Evolutionary conservation across 371 early-diverging fungal species (phyloP).

Genomic region (Mycotypha africana): DNA sequence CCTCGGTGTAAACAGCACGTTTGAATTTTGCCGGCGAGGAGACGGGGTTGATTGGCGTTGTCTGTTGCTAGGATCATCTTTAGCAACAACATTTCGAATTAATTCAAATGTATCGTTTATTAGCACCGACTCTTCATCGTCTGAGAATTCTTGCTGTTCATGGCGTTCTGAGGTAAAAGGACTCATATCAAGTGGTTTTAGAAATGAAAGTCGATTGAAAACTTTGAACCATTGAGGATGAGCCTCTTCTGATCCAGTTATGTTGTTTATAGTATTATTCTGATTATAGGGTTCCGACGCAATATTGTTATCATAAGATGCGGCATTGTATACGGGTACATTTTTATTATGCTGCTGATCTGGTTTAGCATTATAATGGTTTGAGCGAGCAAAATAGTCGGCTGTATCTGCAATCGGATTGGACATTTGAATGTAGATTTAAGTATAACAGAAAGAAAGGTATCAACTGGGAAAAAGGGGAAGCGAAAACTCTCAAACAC

Average conservation of each 20-base stretch:
- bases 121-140: conserved; percentile 12
- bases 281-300: too few relatives aligned
- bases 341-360: conserved; percentile 12
- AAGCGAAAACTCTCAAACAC: neutral
- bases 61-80: too few relatives aligned
- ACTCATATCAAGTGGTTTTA: conserved; percentile 14
- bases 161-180: too few relatives aligned
- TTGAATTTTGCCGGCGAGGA: too few relatives aligned
- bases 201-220: conserved; percentile 16
- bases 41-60: too few relatives aligned
- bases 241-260: too few relatives aligned
- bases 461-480: conserved; percentile 1
- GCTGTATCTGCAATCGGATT: conserved; percentile 41
- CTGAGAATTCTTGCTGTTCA: neutral
- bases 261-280: too few relatives aligned
- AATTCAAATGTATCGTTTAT: conserved; percentile 30
- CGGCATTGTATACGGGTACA: too few relatives aligned
- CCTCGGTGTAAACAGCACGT: too few relatives aligned
- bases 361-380: conserved; percentile 2
- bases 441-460: neutral
- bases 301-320: too few relatives aligned
- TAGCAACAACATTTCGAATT: too few relatives aligned
- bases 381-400: conserved; percentile 26
- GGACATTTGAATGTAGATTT: conserved; percentile 17
- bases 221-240: conserved; percentile 12